phyloP scores from a whole-genome alignment of 202 grass and related monocot species.

The Zoysia matrella region DNA sequence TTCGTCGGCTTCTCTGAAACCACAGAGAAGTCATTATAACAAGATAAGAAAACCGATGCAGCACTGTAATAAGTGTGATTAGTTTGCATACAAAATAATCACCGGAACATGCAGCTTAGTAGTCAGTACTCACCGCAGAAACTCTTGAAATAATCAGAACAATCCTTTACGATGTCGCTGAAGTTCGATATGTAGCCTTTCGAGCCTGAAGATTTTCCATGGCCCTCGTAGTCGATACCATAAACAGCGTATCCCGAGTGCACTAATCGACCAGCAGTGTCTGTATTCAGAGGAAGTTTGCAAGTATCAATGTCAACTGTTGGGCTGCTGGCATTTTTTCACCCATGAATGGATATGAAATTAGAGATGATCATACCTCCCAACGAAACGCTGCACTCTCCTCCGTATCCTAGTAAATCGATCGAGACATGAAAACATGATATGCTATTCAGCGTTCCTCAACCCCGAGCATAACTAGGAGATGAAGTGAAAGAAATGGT shows the following conservation, averaged over 20 bases:
- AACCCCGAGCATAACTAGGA: not conserved
- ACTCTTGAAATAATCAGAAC: conserved; percentile 56
- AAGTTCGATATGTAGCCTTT: conserved; percentile 63
- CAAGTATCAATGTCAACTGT: not conserved
- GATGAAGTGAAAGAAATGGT: not conserved
- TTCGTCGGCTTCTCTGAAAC: conserved; percentile 57
- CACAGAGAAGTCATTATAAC: not conserved
- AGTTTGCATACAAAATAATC: not conserved
- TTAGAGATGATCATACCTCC: conserved; percentile 47
- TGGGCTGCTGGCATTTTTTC: not conserved
- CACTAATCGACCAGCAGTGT: conserved; percentile 48
- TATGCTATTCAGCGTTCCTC: not conserved
- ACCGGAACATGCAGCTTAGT: not conserved
- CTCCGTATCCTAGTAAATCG: conserved; percentile 54
- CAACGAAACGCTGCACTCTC: conserved; percentile 77
- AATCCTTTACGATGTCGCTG: conserved; percentile 48
- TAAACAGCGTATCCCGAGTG: conserved; percentile 56
- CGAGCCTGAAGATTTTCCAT: conserved; percentile 59
- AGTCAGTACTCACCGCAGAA: conserved; percentile 49
- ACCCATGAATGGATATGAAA: not conserved
- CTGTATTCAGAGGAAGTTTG: conserved; percentile 35
- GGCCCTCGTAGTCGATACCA: conserved; percentile 59
- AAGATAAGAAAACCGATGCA: not conserved
- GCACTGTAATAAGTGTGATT: not conserved
- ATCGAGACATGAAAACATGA: not conserved